These are phyloP conservation scores for Podaxis sp. DNA, from an alignment of 768 basidiomycete species.

Conservation along the genomic window DNA sequence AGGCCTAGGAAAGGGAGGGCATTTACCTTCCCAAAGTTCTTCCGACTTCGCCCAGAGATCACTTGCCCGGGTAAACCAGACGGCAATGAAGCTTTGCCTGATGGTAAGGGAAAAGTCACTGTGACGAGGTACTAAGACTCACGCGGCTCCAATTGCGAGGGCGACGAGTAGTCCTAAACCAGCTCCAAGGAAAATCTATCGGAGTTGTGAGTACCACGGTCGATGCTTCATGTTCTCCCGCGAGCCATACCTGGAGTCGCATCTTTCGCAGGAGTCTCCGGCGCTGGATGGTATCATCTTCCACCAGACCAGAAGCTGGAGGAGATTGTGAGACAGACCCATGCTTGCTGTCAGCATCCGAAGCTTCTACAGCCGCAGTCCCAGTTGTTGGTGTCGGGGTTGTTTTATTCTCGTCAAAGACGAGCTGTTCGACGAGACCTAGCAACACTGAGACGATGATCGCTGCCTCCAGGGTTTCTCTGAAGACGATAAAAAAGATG, in stretches of 20 bases:
- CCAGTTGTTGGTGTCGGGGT: conserved; percentile 15
- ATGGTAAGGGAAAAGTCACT: background rate
- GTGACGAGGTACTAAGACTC: conserved; percentile 15
- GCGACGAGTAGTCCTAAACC: conserved; percentile 74
- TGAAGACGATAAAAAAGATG: conserved; percentile 96
- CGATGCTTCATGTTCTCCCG: background rate
- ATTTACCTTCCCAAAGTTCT: conserved; percentile 87
- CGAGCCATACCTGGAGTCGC: conserved; percentile 52
- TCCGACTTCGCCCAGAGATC: conserved; percentile 86
- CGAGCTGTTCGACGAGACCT: conserved; percentile 86
- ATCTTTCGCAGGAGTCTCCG: conserved; percentile 63
- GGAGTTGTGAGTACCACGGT: background rate
- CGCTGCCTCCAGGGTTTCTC: conserved; percentile 90
- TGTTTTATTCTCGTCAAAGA: conserved; percentile 36
- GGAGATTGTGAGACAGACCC: conserved; percentile 23
- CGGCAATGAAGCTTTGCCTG: conserved; percentile 66
- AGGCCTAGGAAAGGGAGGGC: background rate
- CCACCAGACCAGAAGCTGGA: conserved; percentile 19
- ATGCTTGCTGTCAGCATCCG: conserved; percentile 25
- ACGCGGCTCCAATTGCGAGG: conserved; percentile 80
- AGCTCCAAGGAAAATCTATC: conserved; percentile 76
- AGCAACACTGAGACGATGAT: conserved; percentile 93
- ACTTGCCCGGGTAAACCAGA: conserved; percentile 91
- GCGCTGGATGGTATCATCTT: conserved; percentile 28
- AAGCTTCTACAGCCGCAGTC: conserved; percentile 16